Conservation (phyloP, 768 basidiomycete genomes). For the Asterophora lycoperdoides region DNA sequence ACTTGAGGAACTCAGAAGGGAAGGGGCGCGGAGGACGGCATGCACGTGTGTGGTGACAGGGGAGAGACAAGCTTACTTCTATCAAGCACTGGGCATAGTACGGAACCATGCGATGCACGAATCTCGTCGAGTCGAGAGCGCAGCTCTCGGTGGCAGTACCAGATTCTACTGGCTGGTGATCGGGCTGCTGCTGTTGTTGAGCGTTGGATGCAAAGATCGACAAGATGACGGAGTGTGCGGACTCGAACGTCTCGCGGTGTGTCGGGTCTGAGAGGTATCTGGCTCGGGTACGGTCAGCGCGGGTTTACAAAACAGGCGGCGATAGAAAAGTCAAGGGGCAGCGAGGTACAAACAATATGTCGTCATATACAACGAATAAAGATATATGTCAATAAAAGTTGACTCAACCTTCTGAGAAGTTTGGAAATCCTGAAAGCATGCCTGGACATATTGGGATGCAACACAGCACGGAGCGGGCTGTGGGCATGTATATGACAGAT, state of each 20-base stretch:
- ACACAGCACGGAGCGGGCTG: too few relatives aligned
- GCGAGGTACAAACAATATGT: background rate
- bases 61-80: constrained; percentile 42
- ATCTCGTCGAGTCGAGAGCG: constrained; percentile 26
- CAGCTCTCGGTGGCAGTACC: constrained; percentile 13
- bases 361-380: background rate
- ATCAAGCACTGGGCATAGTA: constrained; percentile 72
- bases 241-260: constrained; percentile 79
- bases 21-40: background rate
- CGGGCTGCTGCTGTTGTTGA: constrained; percentile 30
- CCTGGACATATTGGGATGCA: background rate
- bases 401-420: background rate
- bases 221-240: constrained; percentile 80
- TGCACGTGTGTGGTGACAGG: background rate
- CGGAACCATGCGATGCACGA: constrained; percentile 59
- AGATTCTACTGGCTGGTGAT: background rate
- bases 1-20: background rate
- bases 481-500: too few relatives aligned
- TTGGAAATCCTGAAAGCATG: background rate
- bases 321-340: background rate
- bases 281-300: constrained; percentile 15
- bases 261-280: constrained; percentile 59
- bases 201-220: constrained; percentile 66
- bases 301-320: background rate
- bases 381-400: background rate